Evolutionary conservation across 495 filamentous ascomycete genomes (phyloP), one percentile per base, ranked within the genome.

Genomic region (Penicillium lagena): DNA sequence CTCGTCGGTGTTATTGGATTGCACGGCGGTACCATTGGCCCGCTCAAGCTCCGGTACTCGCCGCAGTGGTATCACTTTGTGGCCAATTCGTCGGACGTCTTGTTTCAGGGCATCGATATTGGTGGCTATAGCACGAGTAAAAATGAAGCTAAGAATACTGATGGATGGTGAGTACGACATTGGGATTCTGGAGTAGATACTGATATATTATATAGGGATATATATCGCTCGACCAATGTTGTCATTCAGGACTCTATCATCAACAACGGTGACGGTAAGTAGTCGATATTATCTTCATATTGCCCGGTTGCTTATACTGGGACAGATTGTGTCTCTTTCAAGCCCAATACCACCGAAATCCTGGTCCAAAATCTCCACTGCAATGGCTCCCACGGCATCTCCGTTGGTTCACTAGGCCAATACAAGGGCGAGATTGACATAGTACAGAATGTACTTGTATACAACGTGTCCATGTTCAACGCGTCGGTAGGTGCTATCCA

Each of bases 271-370:
- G 82, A 89, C 50, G 80, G 73, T 73, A 61, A 45, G 60, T 40
- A 7, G 12, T 32, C 29, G 6, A 1, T 32, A 27, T n/a, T 14
- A 8, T 5, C 14, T n/a, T 27, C 13, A 40, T 11, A 0, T 36
- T 38, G 3, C n/a, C 12, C 9, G 29, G n/a, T 40, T 46, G 28
- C 51, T 60, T 28, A 50, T 40, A 4, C 37, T 13, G 32, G 46
- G 9, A 2, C 28, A 70, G 76, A 87, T 55, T 87, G 83, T 47
- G 83, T 87, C n/a, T 80, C 80, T 9, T 86, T 87, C 73, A 87
- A 89, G 59, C 84, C 84, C 2, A 87, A 87, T 59, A 81, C 73
- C 58, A 86, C 81, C n/a, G 71, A 87, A 42, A 80, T 89, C 42
- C 64, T 89, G 7, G 77, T 87, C 12, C 81, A 87, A 58, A 83